Percentiles rank a stretch among this genome's conserved stretches.
Conservation (phyloP, 202 grass and related monocot species). For the Elaeis oleifera region DNA sequence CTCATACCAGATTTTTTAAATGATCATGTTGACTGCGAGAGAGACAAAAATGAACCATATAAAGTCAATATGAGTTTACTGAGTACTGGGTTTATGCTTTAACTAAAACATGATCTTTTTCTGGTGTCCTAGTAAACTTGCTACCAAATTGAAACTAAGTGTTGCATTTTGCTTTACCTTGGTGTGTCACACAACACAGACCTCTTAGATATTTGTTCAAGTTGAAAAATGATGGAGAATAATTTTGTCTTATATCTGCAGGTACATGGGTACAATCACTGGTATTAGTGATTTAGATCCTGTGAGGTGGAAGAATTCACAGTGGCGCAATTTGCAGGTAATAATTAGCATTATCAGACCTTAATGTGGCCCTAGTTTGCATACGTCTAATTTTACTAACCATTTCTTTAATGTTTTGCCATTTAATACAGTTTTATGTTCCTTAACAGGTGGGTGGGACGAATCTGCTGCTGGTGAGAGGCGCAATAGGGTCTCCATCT, state of each 20-base stretch:
- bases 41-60: too few species aligned
- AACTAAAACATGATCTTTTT: background rate
- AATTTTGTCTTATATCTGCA: constrained; percentile 19
- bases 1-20: too few species aligned
- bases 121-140: background rate
- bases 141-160: too few species aligned
- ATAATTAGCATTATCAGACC: constrained; percentile 1
- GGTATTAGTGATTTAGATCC: constrained; percentile 92
- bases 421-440: constrained; percentile 13
- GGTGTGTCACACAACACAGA: too few species aligned
- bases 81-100: background rate
- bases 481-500: constrained; percentile 81
- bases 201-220: too few species aligned
- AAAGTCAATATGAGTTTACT: too few species aligned
- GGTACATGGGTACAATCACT: constrained; percentile 99
- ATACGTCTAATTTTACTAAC: background rate
- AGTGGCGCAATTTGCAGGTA: constrained; percentile 97
- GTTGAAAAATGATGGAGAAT: too few species aligned
- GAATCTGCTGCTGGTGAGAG: constrained; percentile 92
- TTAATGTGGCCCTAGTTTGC: background rate
- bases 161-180: too few species aligned
- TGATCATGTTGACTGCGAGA: too few species aligned
- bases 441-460: constrained; percentile 77
- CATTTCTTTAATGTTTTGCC: constrained; percentile 3
- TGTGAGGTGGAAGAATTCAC: constrained; percentile 92